A percentile compares a stretch with the other conserved stretches of the same genome.
phyloP scores from a whole-genome alignment of 176 grass and related monocot species.

The Areca catechu region DNA sequence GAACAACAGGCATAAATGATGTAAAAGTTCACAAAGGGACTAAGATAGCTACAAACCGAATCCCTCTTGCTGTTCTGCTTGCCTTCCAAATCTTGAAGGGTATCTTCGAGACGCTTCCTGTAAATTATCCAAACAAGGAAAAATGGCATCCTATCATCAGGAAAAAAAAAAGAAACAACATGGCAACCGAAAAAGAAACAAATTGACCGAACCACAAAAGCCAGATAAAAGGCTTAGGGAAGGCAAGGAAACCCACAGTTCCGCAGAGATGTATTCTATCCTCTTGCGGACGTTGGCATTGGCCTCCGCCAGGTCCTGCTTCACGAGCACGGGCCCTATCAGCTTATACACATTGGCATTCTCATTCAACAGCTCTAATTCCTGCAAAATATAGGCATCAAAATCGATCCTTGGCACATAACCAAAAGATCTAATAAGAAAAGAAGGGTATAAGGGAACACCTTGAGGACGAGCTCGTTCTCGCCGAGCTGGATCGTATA shows the following conservation, averaged over 20 bases:
- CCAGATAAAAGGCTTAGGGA: not conserved
- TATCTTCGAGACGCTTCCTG: constrained; percentile 79
- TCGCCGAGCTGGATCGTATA: constrained; percentile 98
- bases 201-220: no score
- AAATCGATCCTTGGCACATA: no score
- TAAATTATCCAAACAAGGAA: not conserved
- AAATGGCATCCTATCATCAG: not conserved
- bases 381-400: constrained; percentile 25
- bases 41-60: constrained; percentile 37
- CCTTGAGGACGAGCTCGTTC: constrained; percentile 99
- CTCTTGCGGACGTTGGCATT: constrained; percentile 96
- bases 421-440: no score
- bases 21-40: not conserved
- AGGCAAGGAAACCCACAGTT: constrained; percentile 54
- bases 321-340: constrained; percentile 85
- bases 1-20: no score
- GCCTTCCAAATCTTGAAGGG: constrained; percentile 75
- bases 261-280: constrained; percentile 88
- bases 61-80: constrained; percentile 98
- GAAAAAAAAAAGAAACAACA: not conserved
- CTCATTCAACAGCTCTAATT: constrained; percentile 71
- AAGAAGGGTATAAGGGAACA: not conserved
- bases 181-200: not conserved
- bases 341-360: constrained; percentile 89
- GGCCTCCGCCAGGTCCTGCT: constrained; percentile 89